Base-by-base conservation (phyloP, 2,329 filamentous ascomycete species). In the Mollisia scopiformis region DNA sequence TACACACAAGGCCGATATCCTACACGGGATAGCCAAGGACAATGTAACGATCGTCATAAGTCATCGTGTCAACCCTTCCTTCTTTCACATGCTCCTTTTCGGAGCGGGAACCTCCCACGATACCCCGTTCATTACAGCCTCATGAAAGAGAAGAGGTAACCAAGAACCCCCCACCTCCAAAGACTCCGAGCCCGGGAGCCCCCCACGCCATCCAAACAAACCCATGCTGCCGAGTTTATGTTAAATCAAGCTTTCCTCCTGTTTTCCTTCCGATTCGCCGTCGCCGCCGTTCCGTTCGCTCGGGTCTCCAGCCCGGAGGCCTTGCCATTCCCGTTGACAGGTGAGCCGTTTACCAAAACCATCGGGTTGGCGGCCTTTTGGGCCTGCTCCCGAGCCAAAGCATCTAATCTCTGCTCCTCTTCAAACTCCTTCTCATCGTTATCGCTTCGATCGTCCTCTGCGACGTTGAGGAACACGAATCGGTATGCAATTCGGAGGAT, bases 401-500 rank as follows among this genome's bases (percentile, higher is more conserved):
- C 64, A 47, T 65, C 66, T 51, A 67, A 49, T 47, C 63, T 62
- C 47, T 62, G 62, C 49, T 69, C 66, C 37, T 68, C 66, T 25
- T 59, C 59, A 10, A 65, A 53, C 50, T 71, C 69, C 21, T 66
- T 66, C 27, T 87, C 85, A 50, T 89, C 88, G 68, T 89, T 86
- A 21, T 91, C 89, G 62, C 88, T 92, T 63, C 90, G 83, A 63
- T 92, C 90, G 71, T 93, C 91, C 54, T 87, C 84, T 33, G 82
- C 83, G 21, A 82, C 80, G 55, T 84, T 83, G 69, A 83, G 83
- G 43, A 84, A 80, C 19, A 90, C 78, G 67, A 91, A 90, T 61
- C 90, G 83, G 69, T 88, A 91, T 50, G 88, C 88, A 66, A 93
- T 92, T 66, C 90, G 83, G 61, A 90, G 73, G 69, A 94, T 92